Evolutionary conservation across 1,284 basidiomycete species (phyloP).

Genomic region (Sphaerobolus stellatus): DNA sequence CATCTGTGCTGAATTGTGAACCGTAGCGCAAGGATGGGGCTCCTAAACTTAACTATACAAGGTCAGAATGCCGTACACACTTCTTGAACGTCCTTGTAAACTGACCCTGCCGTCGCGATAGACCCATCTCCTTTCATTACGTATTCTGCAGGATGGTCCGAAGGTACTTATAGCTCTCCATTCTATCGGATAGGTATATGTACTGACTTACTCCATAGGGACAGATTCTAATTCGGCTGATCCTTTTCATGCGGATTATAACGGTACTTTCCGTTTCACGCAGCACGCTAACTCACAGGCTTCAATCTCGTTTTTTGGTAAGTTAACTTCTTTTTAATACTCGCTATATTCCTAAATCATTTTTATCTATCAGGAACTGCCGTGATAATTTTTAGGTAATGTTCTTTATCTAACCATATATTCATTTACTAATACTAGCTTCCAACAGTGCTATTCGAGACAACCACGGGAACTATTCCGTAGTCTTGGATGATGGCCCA

Average conservation of each 20-base stretch:
- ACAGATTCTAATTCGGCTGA: neutral
- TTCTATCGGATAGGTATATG: neutral
- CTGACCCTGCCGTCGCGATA: neutral
- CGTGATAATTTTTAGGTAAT: conserved; percentile 5
- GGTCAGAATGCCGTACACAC: neutral
- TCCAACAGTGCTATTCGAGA: neutral
- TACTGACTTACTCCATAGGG: neutral
- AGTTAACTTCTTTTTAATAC: neutral
- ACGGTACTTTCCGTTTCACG: conserved; percentile 4
- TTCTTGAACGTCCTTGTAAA: neutral
- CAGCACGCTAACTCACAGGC: neutral
- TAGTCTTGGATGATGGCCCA: neutral
- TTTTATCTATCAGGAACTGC: conserved; percentile 4
- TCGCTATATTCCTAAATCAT: neutral
- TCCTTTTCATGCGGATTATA: neutral
- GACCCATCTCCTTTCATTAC: conserved; percentile 7
- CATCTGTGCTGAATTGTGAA: no score
- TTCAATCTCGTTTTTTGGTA: conserved; percentile 3
- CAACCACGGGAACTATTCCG: conserved; percentile 1
- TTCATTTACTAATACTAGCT: neutral
- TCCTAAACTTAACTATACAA: conserved; percentile 11
- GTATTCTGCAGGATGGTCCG: conserved; percentile 6
- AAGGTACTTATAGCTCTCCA: conserved; percentile 5
- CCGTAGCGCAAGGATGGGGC: no score
- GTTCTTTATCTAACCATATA: neutral